Percentiles rank a stretch among this genome's conserved stretches.
Conservation (phyloP, 495 filamentous ascomycete species). For the Penicillium diatomitis region DNA sequence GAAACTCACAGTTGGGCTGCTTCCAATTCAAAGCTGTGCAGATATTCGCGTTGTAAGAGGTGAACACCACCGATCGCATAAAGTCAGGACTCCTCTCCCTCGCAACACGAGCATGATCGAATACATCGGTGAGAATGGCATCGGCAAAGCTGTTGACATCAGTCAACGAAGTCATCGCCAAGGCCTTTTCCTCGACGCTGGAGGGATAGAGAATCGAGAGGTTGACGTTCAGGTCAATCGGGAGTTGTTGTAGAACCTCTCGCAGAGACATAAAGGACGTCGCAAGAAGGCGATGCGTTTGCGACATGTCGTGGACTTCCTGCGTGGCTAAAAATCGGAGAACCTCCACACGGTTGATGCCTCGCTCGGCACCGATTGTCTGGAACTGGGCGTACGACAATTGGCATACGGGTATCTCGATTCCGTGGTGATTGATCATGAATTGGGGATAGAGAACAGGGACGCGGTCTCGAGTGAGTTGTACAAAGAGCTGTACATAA, state of each 20-base stretch:
- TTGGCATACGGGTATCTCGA: constrained; percentile 70
- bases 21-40: constrained; percentile 98
- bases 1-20: constrained; percentile 78
- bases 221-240: constrained; percentile 71
- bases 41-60: constrained; percentile 77
- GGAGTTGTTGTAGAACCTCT: constrained; percentile 65
- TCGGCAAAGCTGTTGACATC: constrained; percentile 86
- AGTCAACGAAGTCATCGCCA: constrained; percentile 59
- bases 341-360: constrained; percentile 27
- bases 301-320: constrained; percentile 47
- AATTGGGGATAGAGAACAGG: constrained; percentile 81
- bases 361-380: constrained; percentile 48
- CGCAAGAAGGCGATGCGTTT: constrained; percentile 60
- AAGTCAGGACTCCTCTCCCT: constrained; percentile 58
- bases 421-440: constrained; percentile 67
- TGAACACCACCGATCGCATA: constrained; percentile 82
- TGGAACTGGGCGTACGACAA: constrained; percentile 68
- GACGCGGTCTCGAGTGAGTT: constrained; percentile 76
- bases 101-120: constrained; percentile 76
- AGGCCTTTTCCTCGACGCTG: constrained; percentile 53
- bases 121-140: constrained; percentile 71
- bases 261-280: constrained; percentile 64
- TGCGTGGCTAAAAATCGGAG: constrained; percentile 38
- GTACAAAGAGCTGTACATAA: constrained; percentile 83
- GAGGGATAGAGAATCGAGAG: constrained; percentile 81